Evolutionary conservation across 2,329 filamentous ascomycete genomes (phyloP).

Genomic region (Alternaria sp.): DNA sequence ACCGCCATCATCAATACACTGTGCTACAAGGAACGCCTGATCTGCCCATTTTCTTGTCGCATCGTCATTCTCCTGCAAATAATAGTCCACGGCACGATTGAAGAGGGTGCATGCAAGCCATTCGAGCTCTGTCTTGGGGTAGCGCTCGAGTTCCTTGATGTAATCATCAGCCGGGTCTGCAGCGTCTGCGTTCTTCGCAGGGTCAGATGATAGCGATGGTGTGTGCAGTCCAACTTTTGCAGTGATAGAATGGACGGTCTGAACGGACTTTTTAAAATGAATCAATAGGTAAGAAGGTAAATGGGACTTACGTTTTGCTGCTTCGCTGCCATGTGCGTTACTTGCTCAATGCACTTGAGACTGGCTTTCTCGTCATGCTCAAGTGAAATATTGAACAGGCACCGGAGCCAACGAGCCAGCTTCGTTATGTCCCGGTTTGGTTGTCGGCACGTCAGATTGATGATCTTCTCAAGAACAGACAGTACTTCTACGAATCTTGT

Average conservation of each 20-base stretch:
- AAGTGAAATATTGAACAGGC: conserved; percentile 75
- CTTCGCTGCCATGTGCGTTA: conserved; percentile 51
- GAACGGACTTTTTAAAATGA: conserved; percentile 6
- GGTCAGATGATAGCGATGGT: conserved; percentile 24
- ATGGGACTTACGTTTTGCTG: conserved; percentile 38
- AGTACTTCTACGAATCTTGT: conserved; percentile 35
- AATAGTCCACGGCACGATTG: conserved; percentile 74
- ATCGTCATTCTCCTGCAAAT: conserved; percentile 59
- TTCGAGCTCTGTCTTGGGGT: conserved; percentile 74
- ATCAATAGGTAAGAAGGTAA: neutral
- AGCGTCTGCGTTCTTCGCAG: conserved; percentile 11
- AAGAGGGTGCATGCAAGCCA: conserved; percentile 72
- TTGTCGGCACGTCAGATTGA: conserved; percentile 72
- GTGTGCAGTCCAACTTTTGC: conserved; percentile 17
- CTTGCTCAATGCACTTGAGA: conserved; percentile 71
- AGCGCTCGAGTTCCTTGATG: conserved; percentile 56
- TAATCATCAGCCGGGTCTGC: conserved; percentile 31
- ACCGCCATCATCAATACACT: conserved; percentile 64
- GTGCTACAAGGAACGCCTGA: conserved; percentile 69
- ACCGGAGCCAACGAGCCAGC: conserved; percentile 80
- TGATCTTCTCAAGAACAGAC: conserved; percentile 67
- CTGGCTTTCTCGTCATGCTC: conserved; percentile 65
- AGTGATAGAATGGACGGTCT: neutral
- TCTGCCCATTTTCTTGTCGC: conserved; percentile 69
- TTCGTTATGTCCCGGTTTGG: conserved; percentile 65